Evolutionary conservation across 257 asterid genomes (phyloP), one percentile per base, ranked within the genome.

Genomic region (Dorcoceras hygrometricum): DNA sequence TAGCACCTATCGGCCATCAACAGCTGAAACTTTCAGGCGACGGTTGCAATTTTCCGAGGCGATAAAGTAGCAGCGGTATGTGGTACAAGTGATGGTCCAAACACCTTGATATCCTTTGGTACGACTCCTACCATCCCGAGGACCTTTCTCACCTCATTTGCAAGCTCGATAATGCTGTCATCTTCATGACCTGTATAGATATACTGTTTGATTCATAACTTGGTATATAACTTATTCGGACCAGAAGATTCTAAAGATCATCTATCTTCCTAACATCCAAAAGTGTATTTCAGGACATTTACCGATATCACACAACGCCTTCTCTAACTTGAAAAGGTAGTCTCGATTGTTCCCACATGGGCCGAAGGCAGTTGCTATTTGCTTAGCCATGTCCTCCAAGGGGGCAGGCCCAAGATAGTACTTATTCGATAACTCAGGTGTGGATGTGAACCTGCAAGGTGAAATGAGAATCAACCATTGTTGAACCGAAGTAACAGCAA

Each of bases 351-450:
- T 79, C 28, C 87, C 89, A 0, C 85, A 77, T 2, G 89, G 89
- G 25, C 86, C 89, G 64, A 59, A 25, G 25, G 89, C 86, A 5
- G 84, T 83, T 8, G 89, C 89, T 25, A 84, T 81, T 79, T 84
- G 89, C 72, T 82, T 81, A 62, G 53, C 83, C 82, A 82, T 76
- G 65, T 77, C 90, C 58, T 79, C 82, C 76, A 84, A 29, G 2
- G 86, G 87, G 28, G 87, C 90, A 76, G 87, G 86, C 6, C 90
- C 90, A 2, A 84, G 70, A 62, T 84, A 79, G 68, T 84, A 84
- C 77, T 82, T 84, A 12, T 84, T 84, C 7, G 77, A 77, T 70
- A 75, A 71, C 18, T 59, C 85, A 0, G 85, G 87, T 6, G 90
- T 81, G 39, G 90, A 81, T 23, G 87, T 81, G 77, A 84, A 84